These are phyloP conservation scores for Fusarium praegraminearum DNA, from an alignment of 2,329 filamentous ascomycete genomes.

Conservation along the genomic window DNA sequence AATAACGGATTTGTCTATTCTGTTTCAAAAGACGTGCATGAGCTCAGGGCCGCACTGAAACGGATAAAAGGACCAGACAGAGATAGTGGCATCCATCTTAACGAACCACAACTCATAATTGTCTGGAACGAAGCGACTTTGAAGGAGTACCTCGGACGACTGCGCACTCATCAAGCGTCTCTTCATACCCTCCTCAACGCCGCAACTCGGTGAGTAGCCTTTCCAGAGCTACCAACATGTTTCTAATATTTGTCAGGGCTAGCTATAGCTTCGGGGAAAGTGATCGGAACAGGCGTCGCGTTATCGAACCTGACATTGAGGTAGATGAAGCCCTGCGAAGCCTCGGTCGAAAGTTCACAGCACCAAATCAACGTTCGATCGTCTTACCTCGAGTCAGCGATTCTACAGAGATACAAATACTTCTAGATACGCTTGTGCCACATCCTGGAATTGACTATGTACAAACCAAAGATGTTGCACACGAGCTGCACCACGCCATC, in stretches of 20 bases:
- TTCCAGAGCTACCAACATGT: background rate
- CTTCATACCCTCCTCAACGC: constrained; percentile 47
- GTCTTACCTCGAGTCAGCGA: constrained; percentile 47
- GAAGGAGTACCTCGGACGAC: constrained; percentile 39
- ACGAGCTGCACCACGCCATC: constrained; percentile 44
- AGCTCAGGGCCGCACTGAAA: constrained; percentile 44
- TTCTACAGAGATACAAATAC: constrained; percentile 47
- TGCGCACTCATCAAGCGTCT: constrained; percentile 47
- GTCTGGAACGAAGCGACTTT: constrained; percentile 46
- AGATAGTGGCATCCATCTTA: constrained; percentile 47
- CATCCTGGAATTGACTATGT: constrained; percentile 40
- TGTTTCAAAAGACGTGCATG: constrained; percentile 46
- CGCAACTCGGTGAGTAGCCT: constrained; percentile 38
- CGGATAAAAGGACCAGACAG: constrained; percentile 46
- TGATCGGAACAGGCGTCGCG: constrained; percentile 42
- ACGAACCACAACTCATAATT: constrained; percentile 46
- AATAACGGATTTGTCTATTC: constrained; percentile 46
- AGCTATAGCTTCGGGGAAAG: constrained; percentile 41
- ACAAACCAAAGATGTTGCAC: constrained; percentile 38
- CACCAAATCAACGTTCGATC: constrained; percentile 40
- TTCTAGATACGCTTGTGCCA: constrained; percentile 46
- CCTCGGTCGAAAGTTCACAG: constrained; percentile 43
- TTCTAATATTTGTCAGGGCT: constrained; percentile 32
- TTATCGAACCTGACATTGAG: constrained; percentile 46
- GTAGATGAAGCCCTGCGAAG: constrained; percentile 45